These are phyloP conservation scores for Penicillium sp. DNA, from an alignment of 2,329 filamentous ascomycete species.

Conservation along the genomic window DNA sequence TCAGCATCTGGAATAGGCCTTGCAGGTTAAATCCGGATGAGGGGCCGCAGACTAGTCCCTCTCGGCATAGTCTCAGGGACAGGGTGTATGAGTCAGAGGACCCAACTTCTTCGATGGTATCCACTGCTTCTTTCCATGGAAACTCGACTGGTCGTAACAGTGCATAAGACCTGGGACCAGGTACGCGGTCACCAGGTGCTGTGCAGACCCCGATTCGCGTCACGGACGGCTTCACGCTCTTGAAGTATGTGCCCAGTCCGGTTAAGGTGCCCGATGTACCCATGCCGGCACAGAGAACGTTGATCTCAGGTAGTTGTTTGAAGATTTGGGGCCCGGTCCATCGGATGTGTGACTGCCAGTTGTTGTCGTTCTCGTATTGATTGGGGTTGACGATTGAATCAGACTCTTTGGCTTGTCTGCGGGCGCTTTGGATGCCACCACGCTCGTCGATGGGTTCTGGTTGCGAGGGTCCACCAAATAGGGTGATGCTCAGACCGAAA, in stretches of 20 bases:
- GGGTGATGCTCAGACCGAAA: slow-evolving; percentile 58
- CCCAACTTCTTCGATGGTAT: slow-evolving; percentile 57
- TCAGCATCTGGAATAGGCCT: slow-evolving; percentile 53
- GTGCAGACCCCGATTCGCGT: slow-evolving; percentile 53
- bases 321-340: slow-evolving; percentile 63
- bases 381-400: slow-evolving; percentile 53
- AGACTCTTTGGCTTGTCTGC: slow-evolving; percentile 44
- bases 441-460: slow-evolving; percentile 56
- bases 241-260: slow-evolving; percentile 53
- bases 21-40: slow-evolving; percentile 61
- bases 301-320: slow-evolving; percentile 57
- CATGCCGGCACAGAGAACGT: slow-evolving; percentile 57
- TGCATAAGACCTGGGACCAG: slow-evolving; percentile 57
- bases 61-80: slow-evolving; percentile 56
- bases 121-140: slow-evolving; percentile 58
- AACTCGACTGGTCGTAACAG: slow-evolving; percentile 55
- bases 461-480: slow-evolving; percentile 61
- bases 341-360: slow-evolving; percentile 49
- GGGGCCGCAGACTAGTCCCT: slow-evolving; percentile 61
- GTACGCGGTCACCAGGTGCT: slow-evolving; percentile 57
- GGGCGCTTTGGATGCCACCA: slow-evolving; percentile 54
- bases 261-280: slow-evolving; percentile 57
- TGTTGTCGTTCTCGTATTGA: slow-evolving; percentile 56
- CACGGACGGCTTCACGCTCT: slow-evolving; percentile 44
- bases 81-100: slow-evolving; percentile 55